Percentiles rank a stretch among this genome's conserved stretches.
Evolutionary conservation across 2,329 filamentous ascomycete species (phyloP).

Genomic region (Sclerotinia nivalis): DNA sequence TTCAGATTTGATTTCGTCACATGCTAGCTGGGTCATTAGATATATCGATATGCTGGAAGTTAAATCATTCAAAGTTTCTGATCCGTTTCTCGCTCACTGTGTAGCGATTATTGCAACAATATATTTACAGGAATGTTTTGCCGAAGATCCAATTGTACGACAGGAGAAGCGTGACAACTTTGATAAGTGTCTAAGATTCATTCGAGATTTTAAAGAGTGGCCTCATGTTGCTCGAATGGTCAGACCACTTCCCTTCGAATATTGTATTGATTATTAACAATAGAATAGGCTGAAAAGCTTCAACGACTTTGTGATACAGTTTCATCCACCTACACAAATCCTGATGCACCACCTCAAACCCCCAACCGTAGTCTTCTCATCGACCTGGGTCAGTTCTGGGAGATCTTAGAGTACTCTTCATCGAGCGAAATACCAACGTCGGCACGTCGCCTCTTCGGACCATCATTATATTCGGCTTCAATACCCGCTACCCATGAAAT

Average conservation of each 20-base stretch:
- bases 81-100: constrained; percentile 51
- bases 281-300: constrained; percentile 46
- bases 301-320: constrained; percentile 48
- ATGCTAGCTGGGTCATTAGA: constrained; percentile 55
- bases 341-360: constrained; percentile 35
- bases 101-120: constrained; percentile 55
- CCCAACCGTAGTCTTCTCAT: constrained; percentile 45
- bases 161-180: constrained; percentile 48
- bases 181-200: constrained; percentile 48
- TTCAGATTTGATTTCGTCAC: constrained; percentile 52
- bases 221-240: constrained; percentile 49
- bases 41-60: constrained; percentile 51
- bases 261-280: not conserved
- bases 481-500: constrained; percentile 42
- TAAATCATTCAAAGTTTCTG: constrained; percentile 49
- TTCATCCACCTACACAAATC: constrained; percentile 46
- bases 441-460: constrained; percentile 46
- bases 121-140: constrained; percentile 55
- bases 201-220: constrained; percentile 47
- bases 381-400: constrained; percentile 50
- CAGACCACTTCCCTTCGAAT: constrained; percentile 22
- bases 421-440: constrained; percentile 43
- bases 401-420: constrained; percentile 50
- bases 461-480: constrained; percentile 42
- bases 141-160: constrained; percentile 42